These are phyloP conservation scores for Phalaenopsis aphrodite DNA, from an alignment of 106 monocot genomes.

Conservation along the genomic window DNA sequence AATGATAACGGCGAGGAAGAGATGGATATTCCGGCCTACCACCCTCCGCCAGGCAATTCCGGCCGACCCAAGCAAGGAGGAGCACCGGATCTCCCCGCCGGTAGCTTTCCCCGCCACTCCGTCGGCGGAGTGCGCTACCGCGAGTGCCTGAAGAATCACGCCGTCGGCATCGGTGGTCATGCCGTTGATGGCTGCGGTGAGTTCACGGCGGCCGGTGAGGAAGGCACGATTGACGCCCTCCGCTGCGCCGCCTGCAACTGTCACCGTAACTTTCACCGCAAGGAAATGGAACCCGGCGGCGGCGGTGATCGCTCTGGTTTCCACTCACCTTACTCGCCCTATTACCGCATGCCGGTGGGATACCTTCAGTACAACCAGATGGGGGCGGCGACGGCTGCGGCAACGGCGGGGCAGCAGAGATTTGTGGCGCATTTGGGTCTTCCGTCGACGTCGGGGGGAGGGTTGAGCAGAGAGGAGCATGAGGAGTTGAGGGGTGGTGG, in stretches of 20 bases:
- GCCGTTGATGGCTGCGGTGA: conserved; percentile 62
- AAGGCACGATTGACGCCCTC: conserved; percentile 47
- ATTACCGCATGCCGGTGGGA: conserved; percentile 31
- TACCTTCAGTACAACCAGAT: conserved; percentile 27
- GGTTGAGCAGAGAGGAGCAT: conserved; percentile 39
- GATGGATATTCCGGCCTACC: conserved; percentile 4
- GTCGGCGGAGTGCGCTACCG: conserved; percentile 24
- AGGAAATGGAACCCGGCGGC: conserved; percentile 14
- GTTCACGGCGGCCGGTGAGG: conserved; percentile 55
- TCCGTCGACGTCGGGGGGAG: conserved; percentile 37
- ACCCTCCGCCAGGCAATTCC: background rate
- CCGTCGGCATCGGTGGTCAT: conserved; percentile 42
- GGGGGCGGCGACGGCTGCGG: no score
- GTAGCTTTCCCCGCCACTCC: background rate
- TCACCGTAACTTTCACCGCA: conserved; percentile 78
- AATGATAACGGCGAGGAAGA: conserved; percentile 26
- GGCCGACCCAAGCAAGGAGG: background rate
- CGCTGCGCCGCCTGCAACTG: conserved; percentile 69
- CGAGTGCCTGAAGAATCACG: conserved; percentile 60
- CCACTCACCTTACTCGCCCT: conserved; percentile 22
- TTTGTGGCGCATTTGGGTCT: conserved; percentile 18
- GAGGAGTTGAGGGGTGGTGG: conserved; percentile 4
- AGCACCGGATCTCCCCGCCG: background rate
- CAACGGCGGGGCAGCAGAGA: background rate
- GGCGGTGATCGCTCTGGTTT: background rate